These are phyloP conservation scores for Jasminum sambac DNA, from an alignment of 257 asterid genomes.

Conservation along the genomic window DNA sequence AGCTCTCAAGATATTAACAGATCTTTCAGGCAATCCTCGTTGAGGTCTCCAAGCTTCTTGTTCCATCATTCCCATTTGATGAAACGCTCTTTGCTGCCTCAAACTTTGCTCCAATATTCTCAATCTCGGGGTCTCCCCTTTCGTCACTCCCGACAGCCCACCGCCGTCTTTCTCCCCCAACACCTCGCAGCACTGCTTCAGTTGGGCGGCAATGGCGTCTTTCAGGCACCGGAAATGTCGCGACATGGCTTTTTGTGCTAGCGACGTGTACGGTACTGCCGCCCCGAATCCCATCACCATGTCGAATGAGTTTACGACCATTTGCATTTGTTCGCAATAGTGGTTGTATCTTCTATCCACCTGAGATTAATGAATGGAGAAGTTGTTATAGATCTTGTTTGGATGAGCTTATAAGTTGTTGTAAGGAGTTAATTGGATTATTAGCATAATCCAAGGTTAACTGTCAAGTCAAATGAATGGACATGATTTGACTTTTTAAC, in stretches of 20 bases:
- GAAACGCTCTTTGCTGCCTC: constrained; percentile 81
- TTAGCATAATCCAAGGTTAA: constrained; percentile 18
- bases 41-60: constrained; percentile 99
- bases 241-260: constrained; percentile 96
- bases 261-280: constrained; percentile 84
- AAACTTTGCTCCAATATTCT: constrained; percentile 74
- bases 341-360: constrained; percentile 92
- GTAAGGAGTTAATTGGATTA: background rate
- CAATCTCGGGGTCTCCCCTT: constrained; percentile 96
- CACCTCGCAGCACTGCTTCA: constrained; percentile 69
- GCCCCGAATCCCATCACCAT: constrained; percentile 94
- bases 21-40: constrained; percentile 92
- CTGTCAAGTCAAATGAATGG: constrained; percentile 34
- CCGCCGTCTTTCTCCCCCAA: constrained; percentile 85
- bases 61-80: constrained; percentile 97
- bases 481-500: constrained; percentile 1
- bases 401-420: background rate
- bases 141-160: constrained; percentile 68
- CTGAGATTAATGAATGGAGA: constrained; percentile 39
- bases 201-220: constrained; percentile 73
- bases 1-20: constrained; percentile 87
- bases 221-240: constrained; percentile 88
- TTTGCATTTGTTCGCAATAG: constrained; percentile 97
- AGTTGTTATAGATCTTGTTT: too few species aligned
- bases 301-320: constrained; percentile 97